Percentiles rank a stretch among this genome's conserved stretches.
These are phyloP conservation scores for Solanum tarapatanum DNA, from an alignment of 257 asterid species.

Conservation along the genomic window DNA sequence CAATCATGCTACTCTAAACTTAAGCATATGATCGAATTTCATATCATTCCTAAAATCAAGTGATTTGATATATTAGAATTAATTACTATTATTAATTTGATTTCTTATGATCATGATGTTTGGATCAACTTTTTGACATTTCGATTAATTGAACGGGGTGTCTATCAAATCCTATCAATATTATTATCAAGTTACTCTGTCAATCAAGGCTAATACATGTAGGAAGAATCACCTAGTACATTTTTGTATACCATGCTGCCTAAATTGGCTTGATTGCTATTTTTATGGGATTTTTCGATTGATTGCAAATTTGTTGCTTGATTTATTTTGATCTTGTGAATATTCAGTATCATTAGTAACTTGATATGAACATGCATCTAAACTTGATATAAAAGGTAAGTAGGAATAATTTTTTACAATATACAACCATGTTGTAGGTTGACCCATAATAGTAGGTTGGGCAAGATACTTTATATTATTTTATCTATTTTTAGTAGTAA, in stretches of 20 bases:
- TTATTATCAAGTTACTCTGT: too few species aligned
- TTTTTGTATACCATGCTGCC: not conserved
- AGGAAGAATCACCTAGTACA: not conserved
- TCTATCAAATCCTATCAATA: rapidly evolving
- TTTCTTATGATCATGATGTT: too few species aligned
- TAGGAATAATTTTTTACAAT: too few species aligned
- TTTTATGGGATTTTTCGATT: not conserved
- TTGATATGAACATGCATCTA: not conserved
- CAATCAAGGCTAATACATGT: rapidly evolving
- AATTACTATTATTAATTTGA: too few species aligned
- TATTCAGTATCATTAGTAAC: not conserved
- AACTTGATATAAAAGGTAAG: not conserved
- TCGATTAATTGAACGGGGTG: too few species aligned
- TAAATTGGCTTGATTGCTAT: not conserved
- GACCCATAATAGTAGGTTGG: too few species aligned
- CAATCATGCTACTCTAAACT: not conserved
- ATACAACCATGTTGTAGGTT: too few species aligned
- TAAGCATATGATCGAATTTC: not conserved
- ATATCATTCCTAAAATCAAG: not conserved
- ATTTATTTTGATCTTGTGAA: not conserved
- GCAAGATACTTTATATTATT: not conserved
- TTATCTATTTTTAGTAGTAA: not conserved
- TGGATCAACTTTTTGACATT: too few species aligned
- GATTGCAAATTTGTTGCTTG: not conserved
- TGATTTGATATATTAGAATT: not conserved